These are phyloP conservation scores for Auricularia sp. DNA, from an alignment of 768 basidiomycete species.

Conservation along the genomic window DNA sequence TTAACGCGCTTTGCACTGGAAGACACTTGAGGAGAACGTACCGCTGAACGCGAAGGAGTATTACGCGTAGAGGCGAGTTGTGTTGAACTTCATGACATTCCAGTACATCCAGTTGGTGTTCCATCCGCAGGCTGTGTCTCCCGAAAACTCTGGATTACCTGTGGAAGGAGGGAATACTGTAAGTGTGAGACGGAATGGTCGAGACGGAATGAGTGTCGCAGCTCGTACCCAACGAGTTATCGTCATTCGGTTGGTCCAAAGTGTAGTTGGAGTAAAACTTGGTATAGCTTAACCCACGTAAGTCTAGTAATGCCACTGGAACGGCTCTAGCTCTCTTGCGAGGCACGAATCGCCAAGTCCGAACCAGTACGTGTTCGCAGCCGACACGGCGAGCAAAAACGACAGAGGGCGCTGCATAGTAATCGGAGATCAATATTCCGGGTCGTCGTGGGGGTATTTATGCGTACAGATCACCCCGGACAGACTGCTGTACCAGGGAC, in stretches of 20 bases:
- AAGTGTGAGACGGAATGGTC: too few species aligned
- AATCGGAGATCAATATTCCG: too few species aligned
- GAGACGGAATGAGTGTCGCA: too few species aligned
- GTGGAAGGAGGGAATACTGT: too few species aligned
- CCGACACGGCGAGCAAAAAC: too few species aligned
- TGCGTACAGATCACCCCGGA: too few species aligned
- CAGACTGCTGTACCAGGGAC: too few species aligned
- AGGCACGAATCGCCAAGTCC: conserved; percentile 33
- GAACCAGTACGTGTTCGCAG: conserved; percentile 40
- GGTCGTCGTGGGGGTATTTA: too few species aligned
- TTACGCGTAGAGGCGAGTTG: conserved; percentile 44
- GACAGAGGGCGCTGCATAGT: too few species aligned
- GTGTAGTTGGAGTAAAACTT: conserved; percentile 19
- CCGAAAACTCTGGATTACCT: conserved; percentile 39
- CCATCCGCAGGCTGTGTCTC: conserved; percentile 40
- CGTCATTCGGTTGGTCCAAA: conserved; percentile 28
- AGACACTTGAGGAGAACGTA: conserved; percentile 35
- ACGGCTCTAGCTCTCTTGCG: too few species aligned
- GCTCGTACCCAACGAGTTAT: conserved; percentile 34
- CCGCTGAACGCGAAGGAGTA: conserved; percentile 54
- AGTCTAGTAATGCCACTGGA: too few species aligned
- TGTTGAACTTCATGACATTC: conserved; percentile 41
- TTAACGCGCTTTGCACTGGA: conserved; percentile 45
- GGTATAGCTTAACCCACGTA: too few species aligned
- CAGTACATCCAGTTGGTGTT: conserved; percentile 46